A percentile compares a stretch with the other conserved stretches of the same genome.
phyloP scores from a whole-genome alignment of 192 early-diverging fungal species.

The Lobosporangium transversale region DNA sequence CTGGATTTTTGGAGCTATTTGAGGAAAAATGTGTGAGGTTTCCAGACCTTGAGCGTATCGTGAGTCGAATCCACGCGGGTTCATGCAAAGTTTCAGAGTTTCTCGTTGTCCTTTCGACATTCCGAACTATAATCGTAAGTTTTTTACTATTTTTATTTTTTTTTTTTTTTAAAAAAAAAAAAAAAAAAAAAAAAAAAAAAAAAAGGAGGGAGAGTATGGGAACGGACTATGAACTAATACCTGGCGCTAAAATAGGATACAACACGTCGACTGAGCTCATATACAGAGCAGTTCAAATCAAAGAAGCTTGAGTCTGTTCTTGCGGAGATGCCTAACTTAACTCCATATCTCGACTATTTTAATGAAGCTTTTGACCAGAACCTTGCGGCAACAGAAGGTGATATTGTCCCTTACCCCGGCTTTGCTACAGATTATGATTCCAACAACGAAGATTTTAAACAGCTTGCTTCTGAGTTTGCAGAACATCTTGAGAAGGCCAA shows the following conservation, averaged over 20 bases:
- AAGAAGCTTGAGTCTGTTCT: conserved; percentile 62
- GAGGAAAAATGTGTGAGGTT: conserved; percentile 59
- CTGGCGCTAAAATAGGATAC: conserved; percentile 28
- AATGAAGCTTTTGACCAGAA: conserved; percentile 77
- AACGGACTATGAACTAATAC: not conserved
- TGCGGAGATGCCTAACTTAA: conserved; percentile 63
- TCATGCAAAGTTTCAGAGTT: conserved; percentile 90
- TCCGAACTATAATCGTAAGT: conserved; percentile 59
- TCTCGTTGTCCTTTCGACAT: conserved; percentile 71
- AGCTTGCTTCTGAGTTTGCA: conserved; percentile 75
- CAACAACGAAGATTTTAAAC: conserved; percentile 62
- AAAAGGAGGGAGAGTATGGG: no score
- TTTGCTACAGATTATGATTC: conserved; percentile 84
- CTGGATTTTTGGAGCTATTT: conserved; percentile 62
- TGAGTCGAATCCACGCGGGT: conserved; percentile 90
- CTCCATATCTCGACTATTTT: conserved; percentile 75
- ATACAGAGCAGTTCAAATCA: conserved; percentile 63
- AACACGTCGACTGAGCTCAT: conserved; percentile 45
- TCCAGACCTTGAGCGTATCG: conserved; percentile 90
- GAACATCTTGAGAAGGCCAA: conserved; percentile 73
- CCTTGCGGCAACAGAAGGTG: conserved; percentile 65
- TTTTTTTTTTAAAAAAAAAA: no score
- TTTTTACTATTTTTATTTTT: not conserved
- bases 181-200: no score
- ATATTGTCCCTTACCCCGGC: conserved; percentile 74